These are phyloP conservation scores for Metschnikowia aberdeeniae DNA, from an alignment of 805 yeast genomes.

Conservation along the genomic window DNA sequence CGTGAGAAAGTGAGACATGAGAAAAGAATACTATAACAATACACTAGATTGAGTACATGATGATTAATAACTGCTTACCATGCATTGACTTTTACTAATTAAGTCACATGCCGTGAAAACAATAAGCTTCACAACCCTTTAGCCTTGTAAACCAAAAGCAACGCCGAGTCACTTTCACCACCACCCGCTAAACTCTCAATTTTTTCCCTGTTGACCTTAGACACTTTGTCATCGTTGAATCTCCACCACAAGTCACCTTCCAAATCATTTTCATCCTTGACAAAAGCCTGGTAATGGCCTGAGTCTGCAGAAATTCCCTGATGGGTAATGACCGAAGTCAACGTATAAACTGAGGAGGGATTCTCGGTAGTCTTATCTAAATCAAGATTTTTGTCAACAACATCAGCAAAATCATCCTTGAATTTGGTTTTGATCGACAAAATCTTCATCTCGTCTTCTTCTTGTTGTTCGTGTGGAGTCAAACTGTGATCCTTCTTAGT, in stretches of 20 bases:
- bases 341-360: slow-evolving; percentile 82
- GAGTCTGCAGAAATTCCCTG: slow-evolving; percentile 95
- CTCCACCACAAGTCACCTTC: slow-evolving; percentile 85
- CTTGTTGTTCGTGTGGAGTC: slow-evolving; percentile 53
- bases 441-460: slow-evolving; percentile 49
- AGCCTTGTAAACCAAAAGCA: slow-evolving; percentile 81
- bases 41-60: slow-evolving; percentile 4
- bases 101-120: not conserved
- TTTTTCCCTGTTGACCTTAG: slow-evolving; percentile 70
- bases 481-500: slow-evolving; percentile 37
- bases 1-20: not conserved
- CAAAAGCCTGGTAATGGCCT: slow-evolving; percentile 94
- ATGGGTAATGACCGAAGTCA: slow-evolving; percentile 83
- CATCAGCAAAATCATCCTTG: slow-evolving; percentile 40
- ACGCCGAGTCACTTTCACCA: slow-evolving; percentile 95
- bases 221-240: slow-evolving; percentile 89
- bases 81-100: not conserved
- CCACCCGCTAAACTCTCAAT: slow-evolving; percentile 92
- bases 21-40: not conserved
- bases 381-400: slow-evolving; percentile 35
- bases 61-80: not conserved
- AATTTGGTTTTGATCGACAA: slow-evolving; percentile 49
- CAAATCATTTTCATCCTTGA: slow-evolving; percentile 61
- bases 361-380: slow-evolving; percentile 56
- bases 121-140: slow-evolving; percentile 47